A percentile compares a stretch with the other conserved stretches of the same genome.
phyloP scores from a whole-genome alignment of 805 yeast genomes.

The Saccharomycopsis sp. region DNA sequence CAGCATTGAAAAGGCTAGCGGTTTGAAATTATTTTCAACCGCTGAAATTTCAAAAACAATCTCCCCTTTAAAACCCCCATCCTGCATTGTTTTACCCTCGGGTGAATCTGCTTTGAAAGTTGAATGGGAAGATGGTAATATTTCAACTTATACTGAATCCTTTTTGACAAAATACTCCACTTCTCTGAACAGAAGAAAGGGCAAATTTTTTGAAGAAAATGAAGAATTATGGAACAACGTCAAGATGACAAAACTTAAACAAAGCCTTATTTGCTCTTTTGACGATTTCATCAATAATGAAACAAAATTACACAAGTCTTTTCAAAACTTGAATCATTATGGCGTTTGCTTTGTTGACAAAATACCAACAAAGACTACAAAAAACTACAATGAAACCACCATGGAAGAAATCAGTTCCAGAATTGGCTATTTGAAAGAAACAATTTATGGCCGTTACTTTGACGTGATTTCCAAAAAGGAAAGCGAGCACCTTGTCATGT shows the following conservation, averaged over 20 bases:
- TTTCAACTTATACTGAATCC: slow-evolving; percentile 33
- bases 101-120: slow-evolving; percentile 31
- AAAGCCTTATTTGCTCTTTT: slow-evolving; percentile 3
- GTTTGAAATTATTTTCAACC: slow-evolving; percentile 60
- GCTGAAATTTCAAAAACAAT: slow-evolving; percentile 34
- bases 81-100: neutral
- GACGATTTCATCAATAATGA: slow-evolving; percentile 12
- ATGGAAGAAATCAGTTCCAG: slow-evolving; percentile 40
- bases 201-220: slow-evolving; percentile 17
- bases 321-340: slow-evolving; percentile 14
- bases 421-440: slow-evolving; percentile 60
- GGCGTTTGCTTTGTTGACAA: slow-evolving; percentile 16
- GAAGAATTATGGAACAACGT: slow-evolving; percentile 13
- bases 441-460: slow-evolving; percentile 65
- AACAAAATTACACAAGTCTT: slow-evolving; percentile 10
- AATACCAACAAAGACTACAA: slow-evolving; percentile 16
- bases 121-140: slow-evolving; percentile 40
- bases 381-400: slow-evolving; percentile 23
- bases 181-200: slow-evolving; percentile 26
- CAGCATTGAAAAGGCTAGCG: slow-evolving; percentile 46
- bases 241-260: slow-evolving; percentile 1
- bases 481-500: slow-evolving; percentile 64
- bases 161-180: slow-evolving; percentile 40
- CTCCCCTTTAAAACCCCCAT: slow-evolving; percentile 26
- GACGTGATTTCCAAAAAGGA: slow-evolving; percentile 47